Evolutionary conservation across 345 rosid species (phyloP).

Genomic region (Salix exigua): DNA sequence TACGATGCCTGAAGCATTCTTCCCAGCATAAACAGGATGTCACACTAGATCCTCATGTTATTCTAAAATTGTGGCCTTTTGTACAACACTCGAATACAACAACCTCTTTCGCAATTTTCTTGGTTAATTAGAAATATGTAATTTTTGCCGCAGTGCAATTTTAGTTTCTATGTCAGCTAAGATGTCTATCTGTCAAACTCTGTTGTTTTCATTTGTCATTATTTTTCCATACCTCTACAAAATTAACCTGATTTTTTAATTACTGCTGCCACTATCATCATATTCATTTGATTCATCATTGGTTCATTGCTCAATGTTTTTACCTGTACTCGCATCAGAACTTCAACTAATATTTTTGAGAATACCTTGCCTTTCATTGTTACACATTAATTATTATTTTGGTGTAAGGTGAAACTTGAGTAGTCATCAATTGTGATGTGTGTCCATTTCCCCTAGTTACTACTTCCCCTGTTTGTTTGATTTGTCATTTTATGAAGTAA

Average conservation of each 20-base stretch:
- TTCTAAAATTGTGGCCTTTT: neutral
- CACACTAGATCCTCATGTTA: neutral
- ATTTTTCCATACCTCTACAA: neutral
- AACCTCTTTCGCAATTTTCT: neutral
- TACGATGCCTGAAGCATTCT: neutral
- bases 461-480: neutral
- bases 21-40: neutral
- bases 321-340: too few species aligned
- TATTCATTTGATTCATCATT: neutral
- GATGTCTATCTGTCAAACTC: neutral
- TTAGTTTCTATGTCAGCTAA: neutral
- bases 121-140: neutral
- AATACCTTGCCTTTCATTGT: neutral
- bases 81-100: neutral
- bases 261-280: neutral
- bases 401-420: neutral
- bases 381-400: neutral
- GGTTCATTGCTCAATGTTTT: neutral
- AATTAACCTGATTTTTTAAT: neutral
- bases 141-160: neutral
- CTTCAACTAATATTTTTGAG: neutral
- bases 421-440: neutral
- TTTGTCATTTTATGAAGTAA: neutral
- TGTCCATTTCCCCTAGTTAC: neutral
- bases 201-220: neutral